Evolutionary conservation across 345 rosid genomes (phyloP), one percentile per base, ranked within the genome.

Genomic region (Cardamine occulta): DNA sequence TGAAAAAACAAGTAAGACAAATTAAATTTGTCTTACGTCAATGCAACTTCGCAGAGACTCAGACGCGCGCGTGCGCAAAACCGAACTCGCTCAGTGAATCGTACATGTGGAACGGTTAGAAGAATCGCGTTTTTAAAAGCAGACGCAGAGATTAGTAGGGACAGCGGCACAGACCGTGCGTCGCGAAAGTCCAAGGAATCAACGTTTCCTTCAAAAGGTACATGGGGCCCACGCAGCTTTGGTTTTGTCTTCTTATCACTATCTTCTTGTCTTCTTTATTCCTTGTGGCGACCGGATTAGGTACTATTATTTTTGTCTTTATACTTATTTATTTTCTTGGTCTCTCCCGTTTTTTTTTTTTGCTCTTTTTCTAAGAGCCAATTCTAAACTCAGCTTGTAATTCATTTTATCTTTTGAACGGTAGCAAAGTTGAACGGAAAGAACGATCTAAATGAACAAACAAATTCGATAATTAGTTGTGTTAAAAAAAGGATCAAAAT

Each of bases 211-310:
- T 40, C 35, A 8, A 68, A 64, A 83, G 81, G 66, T 63, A 19
- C 29, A 48, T 44, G 52, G 85, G 72, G 17, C 86, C 90, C 83
- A 88, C 90, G 37, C 86, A 88, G 77, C 76, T 88, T 84, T 57
- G 74, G 73, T 67, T 72, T 70, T 81, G 79, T 52, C 85, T 45
- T 39, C 78, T 32, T 45, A 37, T 70, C 64, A 24, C 49, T 12
- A 5, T 72, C 45, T 8, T 26, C 19, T 45, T 53, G 51, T 45
- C 76, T 45, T 62, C 39, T 8, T 57, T 64, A 35, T 63, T 52
- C 24, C 23, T 73, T 47, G 66, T 74, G 45, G 65, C 51, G 51
- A 66, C 72, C 58, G 24, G 66, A 52, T 75, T 68, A 68, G 79
- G 68, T 73, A 53, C 14, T 4, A 11, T n/a, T 1, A 5, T 23